These are phyloP conservation scores for Colletotrichum euphorbiae DNA, from an alignment of 2,329 filamentous ascomycete species.

Conservation along the genomic window DNA sequence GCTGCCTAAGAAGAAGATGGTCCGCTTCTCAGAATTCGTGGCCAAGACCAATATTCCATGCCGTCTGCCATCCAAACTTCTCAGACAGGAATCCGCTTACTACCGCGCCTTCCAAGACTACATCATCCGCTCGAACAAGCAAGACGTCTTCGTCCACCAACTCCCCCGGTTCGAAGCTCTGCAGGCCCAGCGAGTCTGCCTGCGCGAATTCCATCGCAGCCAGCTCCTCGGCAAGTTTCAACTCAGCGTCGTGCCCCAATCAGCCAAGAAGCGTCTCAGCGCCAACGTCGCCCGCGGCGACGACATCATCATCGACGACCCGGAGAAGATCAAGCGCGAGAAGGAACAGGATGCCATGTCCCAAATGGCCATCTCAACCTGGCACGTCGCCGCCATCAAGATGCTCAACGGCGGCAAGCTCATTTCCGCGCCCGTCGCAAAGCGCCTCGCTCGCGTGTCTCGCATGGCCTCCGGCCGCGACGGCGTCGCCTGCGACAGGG, in stretches of 20 bases:
- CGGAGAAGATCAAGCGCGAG: slow-evolving; percentile 73
- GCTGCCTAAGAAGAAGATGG: slow-evolving; percentile 73
- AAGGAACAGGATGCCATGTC: slow-evolving; percentile 84
- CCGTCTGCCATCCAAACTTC: slow-evolving; percentile 63
- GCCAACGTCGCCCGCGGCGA: slow-evolving; percentile 80
- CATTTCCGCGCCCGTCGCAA: slow-evolving; percentile 72
- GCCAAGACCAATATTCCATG: slow-evolving; percentile 59
- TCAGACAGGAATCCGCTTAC: slow-evolving; percentile 79
- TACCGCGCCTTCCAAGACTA: slow-evolving; percentile 88
- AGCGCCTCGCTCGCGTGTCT: slow-evolving; percentile 68
- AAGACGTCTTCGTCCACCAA: slow-evolving; percentile 87
- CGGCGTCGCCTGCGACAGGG: slow-evolving; percentile 62
- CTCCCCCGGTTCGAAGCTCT: slow-evolving; percentile 88
- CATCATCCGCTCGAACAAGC: slow-evolving; percentile 71
- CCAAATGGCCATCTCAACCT: slow-evolving; percentile 73
- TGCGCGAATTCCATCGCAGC: slow-evolving; percentile 78
- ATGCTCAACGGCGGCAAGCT: slow-evolving; percentile 73
- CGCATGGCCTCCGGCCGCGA: slow-evolving; percentile 58
- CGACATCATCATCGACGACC: slow-evolving; percentile 71
- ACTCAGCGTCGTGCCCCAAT: slow-evolving; percentile 75
- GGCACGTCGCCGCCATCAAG: slow-evolving; percentile 72
- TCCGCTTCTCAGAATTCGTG: slow-evolving; percentile 75
- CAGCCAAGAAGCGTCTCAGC: slow-evolving; percentile 76
- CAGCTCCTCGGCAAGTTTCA: slow-evolving; percentile 89
- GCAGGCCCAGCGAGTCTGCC: slow-evolving; percentile 82